Conservation (phyloP, 208 protist species). For the Crithidia sp. region DNA sequence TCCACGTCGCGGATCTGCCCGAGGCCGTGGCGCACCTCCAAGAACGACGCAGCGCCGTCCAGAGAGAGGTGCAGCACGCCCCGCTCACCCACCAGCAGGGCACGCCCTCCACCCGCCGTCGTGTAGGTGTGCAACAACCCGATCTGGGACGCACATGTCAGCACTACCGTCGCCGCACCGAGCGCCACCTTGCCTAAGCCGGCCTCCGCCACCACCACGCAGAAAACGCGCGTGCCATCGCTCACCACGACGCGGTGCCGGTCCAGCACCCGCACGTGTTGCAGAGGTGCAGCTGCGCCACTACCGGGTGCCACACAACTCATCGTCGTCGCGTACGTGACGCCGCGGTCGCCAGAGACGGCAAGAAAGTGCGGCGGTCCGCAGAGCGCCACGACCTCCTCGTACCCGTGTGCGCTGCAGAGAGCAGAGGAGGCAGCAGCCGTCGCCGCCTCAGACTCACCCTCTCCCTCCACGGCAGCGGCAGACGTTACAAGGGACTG, state of each 20-base stretch:
- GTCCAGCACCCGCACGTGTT: slow-evolving; percentile 29
- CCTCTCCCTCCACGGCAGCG: slow-evolving; percentile 9
- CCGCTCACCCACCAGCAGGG: slow-evolving; percentile 54
- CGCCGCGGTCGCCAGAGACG: slow-evolving; percentile 70
- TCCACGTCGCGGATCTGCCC: slow-evolving; percentile 59
- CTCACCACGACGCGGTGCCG: slow-evolving; percentile 25
- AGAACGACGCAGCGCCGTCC: slow-evolving; percentile 56
- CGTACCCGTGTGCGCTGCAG: slow-evolving; percentile 32
- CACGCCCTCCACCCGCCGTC: slow-evolving; percentile 14
- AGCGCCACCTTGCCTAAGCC: slow-evolving; percentile 21
- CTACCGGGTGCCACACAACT: slow-evolving; percentile 1
- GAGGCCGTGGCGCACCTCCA: slow-evolving; percentile 64
- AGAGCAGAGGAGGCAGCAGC: slow-evolving; percentile 7
- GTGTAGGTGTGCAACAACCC: slow-evolving; percentile 27
- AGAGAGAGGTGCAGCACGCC: slow-evolving; percentile 62
- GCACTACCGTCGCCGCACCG: slow-evolving; percentile 15
- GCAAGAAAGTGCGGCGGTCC: slow-evolving; percentile 55
- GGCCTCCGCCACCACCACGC: slow-evolving; percentile 3
- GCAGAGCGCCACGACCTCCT: slow-evolving; percentile 59
- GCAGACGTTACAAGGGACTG: slow-evolving; percentile 17
- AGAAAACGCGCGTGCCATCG: slow-evolving; percentile 6
- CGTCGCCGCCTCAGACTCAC: slow-evolving; percentile 1
- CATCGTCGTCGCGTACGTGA: slow-evolving; percentile 47
- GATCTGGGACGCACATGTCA: slow-evolving; percentile 31
- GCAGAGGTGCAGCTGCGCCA: not conserved